phyloP scores from a whole-genome alignment of 1,284 basidiomycete genomes.

The Lentinula novae-zelandiae region DNA sequence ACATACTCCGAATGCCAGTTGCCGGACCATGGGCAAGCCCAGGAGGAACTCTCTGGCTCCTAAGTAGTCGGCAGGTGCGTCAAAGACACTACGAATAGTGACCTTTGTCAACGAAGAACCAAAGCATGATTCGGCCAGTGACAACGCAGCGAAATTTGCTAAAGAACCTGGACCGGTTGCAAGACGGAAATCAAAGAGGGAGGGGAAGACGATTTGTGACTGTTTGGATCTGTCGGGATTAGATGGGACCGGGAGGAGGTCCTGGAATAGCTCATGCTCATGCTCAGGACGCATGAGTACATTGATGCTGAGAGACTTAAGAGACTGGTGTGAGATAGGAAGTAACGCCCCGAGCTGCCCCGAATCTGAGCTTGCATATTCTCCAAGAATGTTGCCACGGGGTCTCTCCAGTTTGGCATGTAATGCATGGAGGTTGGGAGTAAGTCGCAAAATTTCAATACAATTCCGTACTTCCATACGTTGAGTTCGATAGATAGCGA shows the following conservation, averaged over 20 bases:
- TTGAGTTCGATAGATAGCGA: not conserved
- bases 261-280: not conserved
- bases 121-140: not conserved
- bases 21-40: not conserved
- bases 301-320: not conserved
- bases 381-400: not conserved
- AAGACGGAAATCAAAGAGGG: not conserved
- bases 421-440: not conserved
- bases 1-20: not conserved
- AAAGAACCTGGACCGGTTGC: not conserved
- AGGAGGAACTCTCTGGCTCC: not conserved
- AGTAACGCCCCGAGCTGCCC: not conserved
- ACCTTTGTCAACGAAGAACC: not conserved
- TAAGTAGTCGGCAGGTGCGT: not conserved
- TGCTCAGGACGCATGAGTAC: not conserved
- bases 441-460: not conserved
- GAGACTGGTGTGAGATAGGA: not conserved
- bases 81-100: constrained; percentile 1
- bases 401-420: not conserved
- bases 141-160: not conserved
- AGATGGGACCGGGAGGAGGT: not conserved
- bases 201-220: not conserved
- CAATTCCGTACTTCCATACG: not conserved
- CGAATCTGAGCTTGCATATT: not conserved
- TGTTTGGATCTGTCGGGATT: not conserved